A percentile compares a stretch with the other conserved stretches of the same genome.
Conservation (phyloP, 2,329 filamentous ascomycete genomes). For the Penicillium capsulatum region DNA sequence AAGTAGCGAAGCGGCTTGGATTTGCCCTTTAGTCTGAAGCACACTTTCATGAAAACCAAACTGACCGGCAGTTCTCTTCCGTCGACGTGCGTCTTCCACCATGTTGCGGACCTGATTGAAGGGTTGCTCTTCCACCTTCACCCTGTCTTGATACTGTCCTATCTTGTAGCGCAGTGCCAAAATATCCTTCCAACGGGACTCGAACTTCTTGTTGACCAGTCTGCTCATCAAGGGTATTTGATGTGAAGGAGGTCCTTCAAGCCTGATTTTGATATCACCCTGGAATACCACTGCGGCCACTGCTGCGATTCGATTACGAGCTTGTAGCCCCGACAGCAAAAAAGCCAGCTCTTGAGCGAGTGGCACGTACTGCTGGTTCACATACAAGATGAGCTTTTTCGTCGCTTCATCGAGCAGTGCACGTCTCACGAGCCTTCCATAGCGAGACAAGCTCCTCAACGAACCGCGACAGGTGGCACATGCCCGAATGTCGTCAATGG, state of each 20-base stretch:
- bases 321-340: conserved; percentile 26
- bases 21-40: conserved; percentile 34
- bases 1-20: conserved; percentile 46
- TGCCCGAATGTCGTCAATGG: conserved; percentile 46
- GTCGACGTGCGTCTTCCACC: conserved; percentile 30
- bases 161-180: conserved; percentile 29
- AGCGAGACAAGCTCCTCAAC: conserved; percentile 55
- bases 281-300: background rate
- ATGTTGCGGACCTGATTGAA: conserved; percentile 36
- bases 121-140: conserved; percentile 38
- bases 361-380: conserved; percentile 42
- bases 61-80: conserved; percentile 19
- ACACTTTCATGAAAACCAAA: conserved; percentile 28
- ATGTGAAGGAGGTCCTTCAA: conserved; percentile 14
- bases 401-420: conserved; percentile 60
- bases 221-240: conserved; percentile 25
- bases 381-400: conserved; percentile 60
- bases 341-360: conserved; percentile 37
- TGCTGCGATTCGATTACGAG: background rate
- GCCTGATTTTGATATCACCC: conserved; percentile 4
- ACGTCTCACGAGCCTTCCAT: conserved; percentile 58
- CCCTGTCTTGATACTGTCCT: conserved; percentile 28
- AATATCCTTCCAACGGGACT: conserved; percentile 22
- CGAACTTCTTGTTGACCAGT: conserved; percentile 20
- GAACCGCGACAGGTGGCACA: conserved; percentile 61